phyloP scores from a whole-genome alignment of 78 protist species.

The Dictyostelium discoideum region dicty_2.7 NC_007089.4:746501-747000 shows the following conservation, averaged over 20 bases:
- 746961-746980: constrained; percentile 51
- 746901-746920: constrained; percentile 37
- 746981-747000: constrained; percentile 82
- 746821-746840: too few relatives aligned
- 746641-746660: constrained; percentile 33
- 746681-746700: constrained; percentile 16
- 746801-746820: too few relatives aligned
- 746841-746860: not conserved
- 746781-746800: too few relatives aligned
- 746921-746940: constrained; percentile 68
- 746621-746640: constrained; percentile 65
- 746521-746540: constrained; percentile 54
- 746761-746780: too few relatives aligned
- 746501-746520: constrained; percentile 48
- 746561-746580: constrained; percentile 26
- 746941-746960: constrained; percentile 38
- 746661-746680: constrained; percentile 37
- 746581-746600: constrained; percentile 27
- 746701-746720: not conserved
- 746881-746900: constrained; percentile 56
- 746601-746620: constrained; percentile 2
- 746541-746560: constrained; percentile 24
- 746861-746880: not conserved
- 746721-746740: constrained; percentile 54
- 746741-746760: constrained; percentile 49